Conservation (phyloP, 345 rosid genomes). For the Garcia nutans region DNA sequence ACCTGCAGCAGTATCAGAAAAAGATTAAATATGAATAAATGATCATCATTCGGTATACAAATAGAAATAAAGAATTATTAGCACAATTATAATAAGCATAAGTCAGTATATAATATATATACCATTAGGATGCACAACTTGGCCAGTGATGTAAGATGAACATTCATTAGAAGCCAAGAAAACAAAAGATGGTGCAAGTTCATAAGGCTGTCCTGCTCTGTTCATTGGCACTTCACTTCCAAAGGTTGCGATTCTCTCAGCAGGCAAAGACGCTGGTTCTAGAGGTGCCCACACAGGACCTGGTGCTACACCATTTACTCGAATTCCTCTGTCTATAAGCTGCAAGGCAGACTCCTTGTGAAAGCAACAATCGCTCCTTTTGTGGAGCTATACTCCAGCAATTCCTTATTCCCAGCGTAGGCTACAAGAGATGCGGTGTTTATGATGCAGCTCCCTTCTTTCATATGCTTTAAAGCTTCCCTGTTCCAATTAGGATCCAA, state of each 20-base stretch:
- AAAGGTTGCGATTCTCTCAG: not conserved
- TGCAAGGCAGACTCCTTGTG: conserved; percentile 11
- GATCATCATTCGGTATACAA: not conserved
- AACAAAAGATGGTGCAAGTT: conserved; percentile 21
- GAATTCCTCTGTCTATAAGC: conserved; percentile 2
- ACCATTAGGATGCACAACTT: conserved; percentile 26
- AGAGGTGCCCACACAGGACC: conserved; percentile 27
- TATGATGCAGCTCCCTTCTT: conserved; percentile 21
- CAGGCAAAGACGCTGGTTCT: conserved; percentile 13
- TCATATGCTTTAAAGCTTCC: conserved; percentile 19
- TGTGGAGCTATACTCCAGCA: conserved; percentile 15
- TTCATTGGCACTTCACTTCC: conserved; percentile 9
- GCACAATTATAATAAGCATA: too few relatives aligned
- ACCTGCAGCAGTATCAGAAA: not conserved
- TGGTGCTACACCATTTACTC: conserved; percentile 20
- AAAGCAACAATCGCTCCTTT: conserved; percentile 25
- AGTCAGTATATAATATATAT: not conserved
- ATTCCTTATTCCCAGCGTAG: not conserved
- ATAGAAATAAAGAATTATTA: too few relatives aligned
- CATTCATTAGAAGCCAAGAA: conserved; percentile 14
- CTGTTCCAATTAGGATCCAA: not conserved
- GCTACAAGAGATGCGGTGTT: conserved; percentile 16
- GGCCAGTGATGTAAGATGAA: conserved; percentile 18
- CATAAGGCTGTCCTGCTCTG: conserved; percentile 18
- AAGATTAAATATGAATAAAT: too few relatives aligned